A percentile compares a stretch with the other conserved stretches of the same genome.
phyloP scores from a whole-genome alignment of 2,329 filamentous ascomycete genomes.

The Ustulina deusta region DNA sequence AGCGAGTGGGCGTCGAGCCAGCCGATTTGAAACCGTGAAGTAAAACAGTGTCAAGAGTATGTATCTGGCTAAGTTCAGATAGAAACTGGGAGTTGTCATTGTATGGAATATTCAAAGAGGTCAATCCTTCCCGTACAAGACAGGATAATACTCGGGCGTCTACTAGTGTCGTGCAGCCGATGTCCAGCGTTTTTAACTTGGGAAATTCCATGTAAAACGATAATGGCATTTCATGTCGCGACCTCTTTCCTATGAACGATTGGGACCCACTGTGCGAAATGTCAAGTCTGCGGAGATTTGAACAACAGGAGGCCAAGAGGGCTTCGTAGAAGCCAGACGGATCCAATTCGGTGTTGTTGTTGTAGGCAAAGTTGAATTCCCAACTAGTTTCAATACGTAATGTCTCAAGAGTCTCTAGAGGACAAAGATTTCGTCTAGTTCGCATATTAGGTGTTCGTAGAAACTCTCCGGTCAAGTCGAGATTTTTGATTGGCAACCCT shows the following conservation, averaged over 20 bases:
- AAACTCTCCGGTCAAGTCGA: neutral
- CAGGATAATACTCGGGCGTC: neutral
- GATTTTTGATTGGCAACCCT: slow-evolving; percentile 15
- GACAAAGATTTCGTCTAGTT: neutral
- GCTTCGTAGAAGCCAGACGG: slow-evolving; percentile 5
- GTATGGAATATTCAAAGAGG: slow-evolving; percentile 6
- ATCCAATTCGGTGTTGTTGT: slow-evolving; percentile 2
- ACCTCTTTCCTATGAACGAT: neutral
- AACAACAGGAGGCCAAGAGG: slow-evolving; percentile 10
- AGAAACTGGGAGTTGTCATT: slow-evolving; percentile 7
- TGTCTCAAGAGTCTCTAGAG: slow-evolving; percentile 1
- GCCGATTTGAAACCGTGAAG: neutral
- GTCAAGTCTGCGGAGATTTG: slow-evolving; percentile 11
- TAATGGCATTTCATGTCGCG: neutral
- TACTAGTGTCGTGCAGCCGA: neutral
- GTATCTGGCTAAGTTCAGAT: slow-evolving; percentile 8
- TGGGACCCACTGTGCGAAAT: neutral
- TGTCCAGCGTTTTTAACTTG: slow-evolving; percentile 11
- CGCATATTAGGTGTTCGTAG: neutral
- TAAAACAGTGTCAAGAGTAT: slow-evolving; percentile 8
- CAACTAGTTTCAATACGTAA: neutral
- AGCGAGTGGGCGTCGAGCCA: neutral
- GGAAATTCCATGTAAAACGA: slow-evolving; percentile 10
- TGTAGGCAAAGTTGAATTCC: neutral
- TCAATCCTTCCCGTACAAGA: slow-evolving; percentile 17